A percentile compares a stretch with the other conserved stretches of the same genome.
These are phyloP conservation scores for Ophiostoma himal-ulmi DNA, from an alignment of 2,329 filamentous ascomycete species.

Conservation along the genomic window DNA sequence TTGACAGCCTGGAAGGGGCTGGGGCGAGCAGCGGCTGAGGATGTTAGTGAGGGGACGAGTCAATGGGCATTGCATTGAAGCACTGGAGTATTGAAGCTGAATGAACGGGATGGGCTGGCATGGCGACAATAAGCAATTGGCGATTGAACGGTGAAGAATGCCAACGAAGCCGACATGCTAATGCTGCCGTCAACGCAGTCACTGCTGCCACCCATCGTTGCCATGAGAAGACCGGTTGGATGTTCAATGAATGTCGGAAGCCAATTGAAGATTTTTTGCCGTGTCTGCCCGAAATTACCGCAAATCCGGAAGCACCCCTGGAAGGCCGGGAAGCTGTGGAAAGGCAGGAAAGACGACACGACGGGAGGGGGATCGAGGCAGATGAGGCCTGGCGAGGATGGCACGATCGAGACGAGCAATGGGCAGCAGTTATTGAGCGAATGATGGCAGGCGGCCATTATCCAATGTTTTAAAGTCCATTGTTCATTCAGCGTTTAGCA, in stretches of 20 bases:
- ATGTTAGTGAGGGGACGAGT: background rate
- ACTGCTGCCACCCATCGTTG: background rate
- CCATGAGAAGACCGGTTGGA: background rate
- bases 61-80: background rate
- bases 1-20: constrained; percentile 68
- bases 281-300: constrained; percentile 22
- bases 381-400: background rate
- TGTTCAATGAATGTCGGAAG: background rate
- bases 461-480: background rate
- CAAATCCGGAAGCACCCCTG: constrained; percentile 15
- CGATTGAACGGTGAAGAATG: background rate
- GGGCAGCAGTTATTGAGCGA: background rate
- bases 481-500: background rate
- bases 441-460: background rate
- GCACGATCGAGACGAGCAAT: background rate
- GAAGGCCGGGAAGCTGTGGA: constrained; percentile 1
- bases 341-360: background rate
- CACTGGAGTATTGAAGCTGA: background rate
- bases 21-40: constrained; percentile 49
- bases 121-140: background rate
- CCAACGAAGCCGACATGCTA: background rate
- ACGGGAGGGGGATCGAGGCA: constrained; percentile 1
- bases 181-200: background rate
- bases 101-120: background rate
- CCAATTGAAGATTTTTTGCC: constrained; percentile 19